Conservation (phyloP, 768 basidiomycete genomes). For the Guyanaporus albipodus region DNA sequence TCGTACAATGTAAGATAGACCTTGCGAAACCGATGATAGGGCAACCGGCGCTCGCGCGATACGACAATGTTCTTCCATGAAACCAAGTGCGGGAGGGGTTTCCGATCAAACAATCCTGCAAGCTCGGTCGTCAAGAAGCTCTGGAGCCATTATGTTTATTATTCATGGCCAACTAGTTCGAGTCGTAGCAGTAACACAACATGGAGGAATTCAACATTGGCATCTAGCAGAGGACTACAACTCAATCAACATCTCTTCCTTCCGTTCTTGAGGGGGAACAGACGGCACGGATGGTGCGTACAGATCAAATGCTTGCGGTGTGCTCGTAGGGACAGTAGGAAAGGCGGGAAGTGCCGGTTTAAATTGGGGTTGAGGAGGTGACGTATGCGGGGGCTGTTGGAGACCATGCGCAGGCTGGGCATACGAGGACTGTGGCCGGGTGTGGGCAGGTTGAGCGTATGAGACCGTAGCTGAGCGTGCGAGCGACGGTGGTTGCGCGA, state of each 20-base stretch:
- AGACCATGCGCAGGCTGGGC: background rate
- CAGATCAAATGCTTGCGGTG: conserved; percentile 50
- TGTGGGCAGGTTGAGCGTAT: conserved; percentile 9
- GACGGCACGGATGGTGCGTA: conserved; percentile 47
- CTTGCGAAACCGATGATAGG: too few relatives aligned
- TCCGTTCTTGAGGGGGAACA: conserved; percentile 53
- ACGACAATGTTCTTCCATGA: too few relatives aligned
- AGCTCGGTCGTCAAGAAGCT: too few relatives aligned
- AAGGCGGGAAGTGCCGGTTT: conserved; percentile 49
- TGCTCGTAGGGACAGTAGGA: conserved; percentile 58
- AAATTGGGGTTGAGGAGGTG: conserved; percentile 18
- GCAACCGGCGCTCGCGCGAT: too few relatives aligned
- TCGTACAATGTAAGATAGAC: too few relatives aligned
- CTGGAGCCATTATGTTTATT: background rate
- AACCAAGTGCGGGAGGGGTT: too few relatives aligned
- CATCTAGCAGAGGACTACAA: conserved; percentile 15
- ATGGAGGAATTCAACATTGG: background rate
- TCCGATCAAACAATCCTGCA: too few relatives aligned
- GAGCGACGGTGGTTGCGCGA: conserved; percentile 17
- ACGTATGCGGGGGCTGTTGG: conserved; percentile 11
- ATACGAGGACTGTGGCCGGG: conserved; percentile 7
- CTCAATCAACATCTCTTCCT: conserved; percentile 54
- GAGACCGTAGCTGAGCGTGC: conserved; percentile 23
- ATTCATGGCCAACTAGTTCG: conserved; percentile 1
- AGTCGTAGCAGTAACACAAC: background rate